Evolutionary conservation across 257 asterid genomes (phyloP).

Genomic region (Plantago elongata): DNA sequence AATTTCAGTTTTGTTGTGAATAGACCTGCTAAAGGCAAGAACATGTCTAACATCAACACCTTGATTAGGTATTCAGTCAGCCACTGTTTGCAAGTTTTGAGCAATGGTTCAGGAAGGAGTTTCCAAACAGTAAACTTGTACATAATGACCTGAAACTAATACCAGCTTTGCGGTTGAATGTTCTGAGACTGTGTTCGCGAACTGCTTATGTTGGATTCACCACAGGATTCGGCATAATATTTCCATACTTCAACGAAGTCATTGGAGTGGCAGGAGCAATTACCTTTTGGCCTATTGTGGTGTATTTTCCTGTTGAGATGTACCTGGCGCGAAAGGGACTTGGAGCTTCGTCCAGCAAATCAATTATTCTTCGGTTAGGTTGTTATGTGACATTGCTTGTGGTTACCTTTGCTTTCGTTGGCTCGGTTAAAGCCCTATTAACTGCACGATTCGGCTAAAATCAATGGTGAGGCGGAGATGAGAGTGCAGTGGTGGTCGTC

Average conservation of each 20-base stretch:
- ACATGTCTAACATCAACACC: background rate
- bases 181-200: constrained; percentile 45
- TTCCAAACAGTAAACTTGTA: constrained; percentile 37
- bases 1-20: too few species aligned
- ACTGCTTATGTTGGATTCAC: constrained; percentile 50
- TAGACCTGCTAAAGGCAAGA: too few species aligned
- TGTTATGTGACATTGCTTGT: constrained; percentile 41
- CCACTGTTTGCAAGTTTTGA: constrained; percentile 60
- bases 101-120: constrained; percentile 34
- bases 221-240: constrained; percentile 48
- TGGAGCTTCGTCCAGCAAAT: constrained; percentile 35
- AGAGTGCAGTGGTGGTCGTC: too few species aligned
- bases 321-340: constrained; percentile 50
- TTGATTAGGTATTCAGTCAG: constrained; percentile 58
- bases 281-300: constrained; percentile 66
- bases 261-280: constrained; percentile 72
- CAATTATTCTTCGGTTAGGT: constrained; percentile 38
- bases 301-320: constrained; percentile 87
- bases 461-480: too few species aligned
- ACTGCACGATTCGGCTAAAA: constrained; percentile 29
- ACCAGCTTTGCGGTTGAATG: constrained; percentile 35
- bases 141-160: constrained; percentile 31
- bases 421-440: constrained; percentile 61
- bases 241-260: constrained; percentile 79
- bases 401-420: constrained; percentile 59